Evolutionary conservation across 192 early-diverging fungal species (phyloP), one percentile per base, ranked within the genome.

Genomic region (Coemansia asiatica): DNA sequence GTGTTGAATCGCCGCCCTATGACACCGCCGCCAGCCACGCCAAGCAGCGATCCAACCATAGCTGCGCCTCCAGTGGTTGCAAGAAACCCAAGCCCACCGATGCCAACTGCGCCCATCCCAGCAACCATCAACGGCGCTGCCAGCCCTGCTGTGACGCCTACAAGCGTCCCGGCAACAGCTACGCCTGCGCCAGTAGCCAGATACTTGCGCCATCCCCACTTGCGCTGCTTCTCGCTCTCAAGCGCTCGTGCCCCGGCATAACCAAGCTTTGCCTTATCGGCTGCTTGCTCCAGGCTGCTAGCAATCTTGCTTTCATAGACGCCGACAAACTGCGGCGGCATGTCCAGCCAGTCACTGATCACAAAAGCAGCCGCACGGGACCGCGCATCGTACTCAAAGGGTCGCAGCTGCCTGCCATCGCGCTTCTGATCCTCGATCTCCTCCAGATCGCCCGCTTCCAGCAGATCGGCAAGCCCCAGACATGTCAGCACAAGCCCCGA

Each of bases 101-200:
- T 75, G 18, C 79, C 72, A 23, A 84, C 55, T 4, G 76, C 76
- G 19, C 76, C 82, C 62, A 86, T 64, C 2, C 85, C 85, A 7
- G 85, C 85, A 2, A 76, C 82, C 60, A 86, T 78, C 23, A 86
- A 49, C 4, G 85, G 85, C 8, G 85, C 79, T 5, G 85, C 85
- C 25, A 86, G 60, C 9, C 85, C 85, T 4, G 82, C 85, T 0
- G 84, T 85, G 12, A 83, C 56, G 12, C 81, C 84, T 23, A 85
- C 79, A 15, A 80, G 75, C 23, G 76, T 71, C 19, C 72, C 84
- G 15, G 81, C 84, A 6, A 78, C 70, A 8, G 69, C 70, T 6
- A 79, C 68, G 1, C 81, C 84, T 2, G 79, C 65, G 2, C 84
- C 84, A 19, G 82, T 68, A 1, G 79, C 73, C 31, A 81, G 63